Conservation (phyloP, 345 rosid genomes). For the Moricandia arvensis region DNA sequence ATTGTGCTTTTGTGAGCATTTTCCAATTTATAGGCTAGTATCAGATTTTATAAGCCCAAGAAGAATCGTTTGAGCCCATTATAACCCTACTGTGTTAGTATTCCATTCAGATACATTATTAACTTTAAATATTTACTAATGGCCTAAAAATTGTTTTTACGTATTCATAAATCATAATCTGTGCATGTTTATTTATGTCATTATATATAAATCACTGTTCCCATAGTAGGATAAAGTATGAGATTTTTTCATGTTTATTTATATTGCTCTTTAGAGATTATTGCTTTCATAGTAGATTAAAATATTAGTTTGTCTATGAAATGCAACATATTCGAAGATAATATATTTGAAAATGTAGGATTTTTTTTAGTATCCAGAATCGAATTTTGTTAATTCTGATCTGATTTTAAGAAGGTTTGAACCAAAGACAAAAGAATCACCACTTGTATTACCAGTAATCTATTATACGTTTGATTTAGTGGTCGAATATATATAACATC, state of each 20-base stretch:
- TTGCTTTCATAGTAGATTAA: background rate
- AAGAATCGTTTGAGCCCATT: background rate
- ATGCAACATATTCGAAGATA: background rate
- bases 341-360: background rate
- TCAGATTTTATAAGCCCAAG: background rate
- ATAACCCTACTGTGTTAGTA: background rate
- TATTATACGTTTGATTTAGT: background rate
- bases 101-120: background rate
- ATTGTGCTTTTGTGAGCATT: background rate
- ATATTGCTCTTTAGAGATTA: background rate
- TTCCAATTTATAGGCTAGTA: background rate
- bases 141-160: background rate
- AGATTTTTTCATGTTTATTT: background rate
- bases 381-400: too few species aligned
- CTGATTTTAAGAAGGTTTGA: too few species aligned
- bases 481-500: too few species aligned
- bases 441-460: too few species aligned
- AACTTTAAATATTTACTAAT: background rate
- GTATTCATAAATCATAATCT: background rate
- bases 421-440: too few species aligned
- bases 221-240: background rate
- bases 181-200: background rate
- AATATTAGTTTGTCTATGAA: background rate
- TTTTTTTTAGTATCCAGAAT: too few species aligned
- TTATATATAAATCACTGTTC: background rate